Evolutionary conservation across 2,329 filamentous ascomycete genomes (phyloP), one percentile per base, ranked within the genome.

Genomic region (Cladophialophora bantiana): DNA sequence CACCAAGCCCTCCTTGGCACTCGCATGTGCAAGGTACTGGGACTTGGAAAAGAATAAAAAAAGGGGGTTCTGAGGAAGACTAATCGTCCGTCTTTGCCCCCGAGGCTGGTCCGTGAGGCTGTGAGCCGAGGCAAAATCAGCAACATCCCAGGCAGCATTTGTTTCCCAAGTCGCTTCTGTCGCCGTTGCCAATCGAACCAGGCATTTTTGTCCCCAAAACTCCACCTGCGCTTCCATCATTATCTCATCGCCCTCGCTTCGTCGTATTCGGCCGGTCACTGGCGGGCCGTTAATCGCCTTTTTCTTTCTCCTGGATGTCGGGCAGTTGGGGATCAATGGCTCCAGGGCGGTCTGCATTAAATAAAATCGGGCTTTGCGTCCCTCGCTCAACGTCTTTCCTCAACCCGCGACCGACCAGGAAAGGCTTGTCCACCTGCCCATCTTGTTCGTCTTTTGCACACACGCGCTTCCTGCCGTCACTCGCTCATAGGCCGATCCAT

Each of bases 261-360:
- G 32, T 62, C 59, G 52, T 55, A 55, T 34, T 13, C 50, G 26
- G 52, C 18, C 45, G 45, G 45, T 18, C 18, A 26, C 45, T 20
- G 58, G 59, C 59, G 59, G 58, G 58, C 62, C 57, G 45, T 60
- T 34, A 18, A 42, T 59, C 54, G 52, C 64, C 50, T 66, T 26
- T 26, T 52, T 55, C 48, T 59, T 52, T 55, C 48, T 59, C 34
- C 35, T 50, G 45, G 45, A 61, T 61, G 52, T 54, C 35, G 32
- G 12, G 42, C 20, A 18, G 32, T 61, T 35, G 57, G 34, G 31
- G 7, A 32, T 55, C 52, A 52, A 70, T 70, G 68, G 68, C 65
- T 61, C 59, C 59, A 40, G 40, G 40, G 35, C 59, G 45, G 65
- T 68, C 68, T 59, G 66, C 55, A 61, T 62, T 68, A 66, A 65